Conservation (phyloP, 2,329 filamentous ascomycete species). For the Sporothrix luriei region DNA sequence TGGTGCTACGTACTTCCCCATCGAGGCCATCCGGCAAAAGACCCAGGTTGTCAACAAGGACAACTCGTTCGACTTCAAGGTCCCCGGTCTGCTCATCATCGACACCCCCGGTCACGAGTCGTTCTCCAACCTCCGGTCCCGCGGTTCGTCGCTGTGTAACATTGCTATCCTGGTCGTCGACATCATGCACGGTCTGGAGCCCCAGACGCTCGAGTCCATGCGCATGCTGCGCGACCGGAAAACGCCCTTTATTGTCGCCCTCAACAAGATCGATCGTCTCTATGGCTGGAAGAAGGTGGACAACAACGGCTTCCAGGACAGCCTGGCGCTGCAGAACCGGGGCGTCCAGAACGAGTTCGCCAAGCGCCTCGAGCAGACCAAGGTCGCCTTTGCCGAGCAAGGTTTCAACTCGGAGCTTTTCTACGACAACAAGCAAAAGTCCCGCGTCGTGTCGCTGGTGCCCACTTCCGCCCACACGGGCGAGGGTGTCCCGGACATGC, state of each 20-base stretch:
- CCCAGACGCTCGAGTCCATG: constrained; percentile 97
- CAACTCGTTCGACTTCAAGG: constrained; percentile 90
- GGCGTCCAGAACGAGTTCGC: constrained; percentile 92
- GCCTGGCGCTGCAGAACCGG: constrained; percentile 85
- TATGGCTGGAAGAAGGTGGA: constrained; percentile 99
- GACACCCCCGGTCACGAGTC: constrained; percentile 99
- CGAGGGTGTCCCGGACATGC: constrained; percentile 97
- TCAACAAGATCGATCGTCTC: constrained; percentile 99
- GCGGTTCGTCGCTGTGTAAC: constrained; percentile 97
- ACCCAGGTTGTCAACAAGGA: constrained; percentile 91
- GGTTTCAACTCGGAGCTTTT: constrained; percentile 97
- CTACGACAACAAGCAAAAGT: constrained; percentile 98
- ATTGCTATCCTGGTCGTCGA: constrained; percentile 98
- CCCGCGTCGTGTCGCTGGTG: constrained; percentile 89
- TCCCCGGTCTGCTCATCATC: constrained; percentile 93
- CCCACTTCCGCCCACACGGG: constrained; percentile 98
- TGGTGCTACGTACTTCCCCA: constrained; percentile 98
- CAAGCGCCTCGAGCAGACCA: constrained; percentile 86
- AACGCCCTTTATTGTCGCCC: constrained; percentile 95
- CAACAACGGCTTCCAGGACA: constrained; percentile 97
- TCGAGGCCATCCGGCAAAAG: constrained; percentile 90
- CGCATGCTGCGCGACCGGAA: constrained; percentile 86
- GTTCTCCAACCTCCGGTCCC: constrained; percentile 95
- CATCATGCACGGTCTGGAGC: constrained; percentile 99
- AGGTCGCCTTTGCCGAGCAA: constrained; percentile 91